A percentile compares a stretch with the other conserved stretches of the same genome.
phyloP scores from a whole-genome alignment of 352 stramenopile species.

The Pythium apleroticum region DNA sequence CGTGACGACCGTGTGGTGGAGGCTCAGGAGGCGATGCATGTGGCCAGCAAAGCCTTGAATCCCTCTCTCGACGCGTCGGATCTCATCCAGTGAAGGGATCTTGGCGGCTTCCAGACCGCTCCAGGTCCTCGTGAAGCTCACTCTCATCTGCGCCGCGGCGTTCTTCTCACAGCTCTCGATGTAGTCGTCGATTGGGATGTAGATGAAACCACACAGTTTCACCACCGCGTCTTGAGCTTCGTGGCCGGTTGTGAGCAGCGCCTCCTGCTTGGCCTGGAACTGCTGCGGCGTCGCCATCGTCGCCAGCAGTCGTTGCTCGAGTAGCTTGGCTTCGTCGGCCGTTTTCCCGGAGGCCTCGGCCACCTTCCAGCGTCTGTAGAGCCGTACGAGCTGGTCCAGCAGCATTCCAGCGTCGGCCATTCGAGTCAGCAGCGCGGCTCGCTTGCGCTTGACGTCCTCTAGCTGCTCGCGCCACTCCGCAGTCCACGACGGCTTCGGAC shows the following conservation, averaged over 20 bases:
- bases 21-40: constrained; percentile 1
- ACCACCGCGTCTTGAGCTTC: neutral
- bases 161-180: constrained; percentile 29
- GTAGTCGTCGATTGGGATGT: constrained; percentile 23
- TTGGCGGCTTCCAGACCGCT: neutral
- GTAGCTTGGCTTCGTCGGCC: constrained; percentile 74
- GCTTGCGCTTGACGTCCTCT: neutral
- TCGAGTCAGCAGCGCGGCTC: neutral
- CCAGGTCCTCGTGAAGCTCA: neutral
- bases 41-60: neutral
- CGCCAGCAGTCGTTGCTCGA: constrained; percentile 53
- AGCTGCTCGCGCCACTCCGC: neutral
- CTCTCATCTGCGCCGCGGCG: constrained; percentile 2
- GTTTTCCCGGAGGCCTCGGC: constrained; percentile 48
- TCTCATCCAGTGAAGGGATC: neutral
- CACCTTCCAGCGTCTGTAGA: constrained; percentile 42
- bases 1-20: neutral
- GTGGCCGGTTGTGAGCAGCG: neutral
- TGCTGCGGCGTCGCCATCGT: constrained; percentile 24
- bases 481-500: constrained; percentile 16
- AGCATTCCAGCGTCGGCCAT: constrained; percentile 22
- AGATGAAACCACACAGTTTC: neutral
- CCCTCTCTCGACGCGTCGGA: neutral
- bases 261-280: constrained; percentile 6
- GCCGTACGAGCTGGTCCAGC: constrained; percentile 51